These are phyloP conservation scores for Rhizopus microsporus DNA, from an alignment of 371 early-diverging fungal species.

Conservation along the genomic window DNA sequence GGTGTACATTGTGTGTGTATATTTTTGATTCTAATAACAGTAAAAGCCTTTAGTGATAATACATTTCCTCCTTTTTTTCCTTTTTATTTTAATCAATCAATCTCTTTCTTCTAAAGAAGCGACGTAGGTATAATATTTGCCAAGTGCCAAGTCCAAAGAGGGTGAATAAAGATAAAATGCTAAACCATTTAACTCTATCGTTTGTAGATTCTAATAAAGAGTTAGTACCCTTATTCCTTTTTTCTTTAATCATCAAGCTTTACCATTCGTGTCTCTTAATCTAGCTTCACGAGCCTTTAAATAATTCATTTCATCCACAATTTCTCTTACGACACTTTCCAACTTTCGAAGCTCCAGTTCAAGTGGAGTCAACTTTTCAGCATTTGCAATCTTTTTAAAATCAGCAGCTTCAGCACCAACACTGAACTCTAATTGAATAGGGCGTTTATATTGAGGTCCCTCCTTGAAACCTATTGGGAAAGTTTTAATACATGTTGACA, in stretches of 20 bases:
- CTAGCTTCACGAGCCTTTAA: slow-evolving; percentile 76
- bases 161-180: slow-evolving; percentile 66
- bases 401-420: slow-evolving; percentile 89
- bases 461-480: slow-evolving; percentile 56
- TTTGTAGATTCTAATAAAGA: slow-evolving; percentile 74
- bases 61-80: background rate
- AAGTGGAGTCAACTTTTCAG: slow-evolving; percentile 85
- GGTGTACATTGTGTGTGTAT: too few relatives aligned
- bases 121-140: slow-evolving; percentile 82
- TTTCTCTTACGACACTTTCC: slow-evolving; percentile 74
- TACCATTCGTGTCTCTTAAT: slow-evolving; percentile 91
- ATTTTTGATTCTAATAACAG: too few relatives aligned
- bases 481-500: background rate
- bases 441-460: slow-evolving; percentile 54
- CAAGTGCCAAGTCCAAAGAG: slow-evolving; percentile 72
- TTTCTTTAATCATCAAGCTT: slow-evolving; percentile 4
- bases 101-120: slow-evolving; percentile 88
- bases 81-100: slow-evolving; percentile 61
- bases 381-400: slow-evolving; percentile 60
- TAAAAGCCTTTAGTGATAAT: too few relatives aligned
- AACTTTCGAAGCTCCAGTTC: slow-evolving; percentile 84
- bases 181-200: slow-evolving; percentile 79
- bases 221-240: background rate
- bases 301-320: slow-evolving; percentile 80
- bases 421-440: slow-evolving; percentile 75